These are phyloP conservation scores for Lentinula guzmanii DNA, from an alignment of 768 basidiomycete species.

Conservation along the genomic window DNA sequence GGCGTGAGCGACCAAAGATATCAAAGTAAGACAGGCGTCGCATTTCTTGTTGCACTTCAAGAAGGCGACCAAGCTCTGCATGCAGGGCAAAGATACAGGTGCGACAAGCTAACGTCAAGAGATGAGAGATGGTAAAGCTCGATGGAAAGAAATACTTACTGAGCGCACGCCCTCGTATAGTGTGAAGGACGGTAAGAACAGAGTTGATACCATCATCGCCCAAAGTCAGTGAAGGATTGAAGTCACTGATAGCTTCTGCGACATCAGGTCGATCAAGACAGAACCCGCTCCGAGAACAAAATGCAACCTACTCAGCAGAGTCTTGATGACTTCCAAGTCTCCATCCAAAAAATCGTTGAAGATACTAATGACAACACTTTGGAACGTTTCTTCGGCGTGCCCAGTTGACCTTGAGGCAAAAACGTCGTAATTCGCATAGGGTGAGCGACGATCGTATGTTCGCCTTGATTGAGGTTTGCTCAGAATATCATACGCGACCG, in stretches of 20 bases:
- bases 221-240: constrained; percentile 72
- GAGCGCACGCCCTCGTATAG: constrained; percentile 69
- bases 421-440: constrained; percentile 43
- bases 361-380: constrained; percentile 65
- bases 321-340: constrained; percentile 80
- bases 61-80: constrained; percentile 65
- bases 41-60: constrained; percentile 76
- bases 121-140: background rate
- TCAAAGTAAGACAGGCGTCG: constrained; percentile 74
- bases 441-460: constrained; percentile 57
- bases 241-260: constrained; percentile 69
- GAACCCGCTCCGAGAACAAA: background rate
- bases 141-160: constrained; percentile 37
- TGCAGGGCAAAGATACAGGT: constrained; percentile 73
- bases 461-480: constrained; percentile 65
- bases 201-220: constrained; percentile 76
- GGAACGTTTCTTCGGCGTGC: constrained; percentile 75
- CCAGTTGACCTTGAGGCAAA: constrained; percentile 46
- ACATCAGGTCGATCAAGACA: background rate
- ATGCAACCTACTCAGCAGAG: constrained; percentile 49
- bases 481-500: constrained; percentile 77
- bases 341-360: constrained; percentile 83
- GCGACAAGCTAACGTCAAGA: constrained; percentile 50
- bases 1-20: constrained; percentile 64
- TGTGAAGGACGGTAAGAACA: constrained; percentile 62